Base-by-base conservation (phyloP, 2,329 filamentous ascomycete genomes). In the Colletotrichum paranaense region DNA sequence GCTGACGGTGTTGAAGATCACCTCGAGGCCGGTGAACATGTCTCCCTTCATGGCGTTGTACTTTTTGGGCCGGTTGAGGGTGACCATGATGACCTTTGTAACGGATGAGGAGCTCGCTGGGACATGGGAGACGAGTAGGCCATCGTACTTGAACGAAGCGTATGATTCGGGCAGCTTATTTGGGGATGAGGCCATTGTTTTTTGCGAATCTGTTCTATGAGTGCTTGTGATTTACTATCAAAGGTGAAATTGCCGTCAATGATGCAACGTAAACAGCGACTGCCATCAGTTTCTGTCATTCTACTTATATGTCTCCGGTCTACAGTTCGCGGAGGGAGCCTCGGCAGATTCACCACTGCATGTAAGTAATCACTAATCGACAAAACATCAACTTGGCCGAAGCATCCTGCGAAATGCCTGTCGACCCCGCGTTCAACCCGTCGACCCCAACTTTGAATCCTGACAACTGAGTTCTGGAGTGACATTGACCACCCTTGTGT, bases 21-120 rank as follows among this genome's bases (percentile, higher is more conserved):
- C 76, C 72, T 90, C 87, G 32, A 94, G 85, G 76, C 92, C 91
- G 16, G 82, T 77, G 77, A 88, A 88, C 91, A 94, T 93, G 16
- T 82, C 84, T 22, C 86, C 83, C 3, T 91, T 93, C 81, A 94
- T 93, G 71, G 91, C 92, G 87, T 94, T 94, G 82, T 91, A 86
- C 69, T 90, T 90, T 11, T 83, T 81, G 0, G 92, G 92, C n/a
- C 93, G 89, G 82, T 92, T 86, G 55, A 94, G 87, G 1, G 89
- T 89, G 35, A 94, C 80, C 74, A 93, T 80, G 66, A 94, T 86
- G 67, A 93, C 86, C 16, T 87, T 87, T 1, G 91, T 93, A 19
- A 89, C 87, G 2, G 86, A 83, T 16, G 86, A 79, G 0, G 92
- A 89, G 8, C 82, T 81, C 3, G 80, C 73, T 1, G 88, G 88